Base-by-base conservation (phyloP, 1,139 yeast species). In the Suhomyces bokatorum region DNA sequence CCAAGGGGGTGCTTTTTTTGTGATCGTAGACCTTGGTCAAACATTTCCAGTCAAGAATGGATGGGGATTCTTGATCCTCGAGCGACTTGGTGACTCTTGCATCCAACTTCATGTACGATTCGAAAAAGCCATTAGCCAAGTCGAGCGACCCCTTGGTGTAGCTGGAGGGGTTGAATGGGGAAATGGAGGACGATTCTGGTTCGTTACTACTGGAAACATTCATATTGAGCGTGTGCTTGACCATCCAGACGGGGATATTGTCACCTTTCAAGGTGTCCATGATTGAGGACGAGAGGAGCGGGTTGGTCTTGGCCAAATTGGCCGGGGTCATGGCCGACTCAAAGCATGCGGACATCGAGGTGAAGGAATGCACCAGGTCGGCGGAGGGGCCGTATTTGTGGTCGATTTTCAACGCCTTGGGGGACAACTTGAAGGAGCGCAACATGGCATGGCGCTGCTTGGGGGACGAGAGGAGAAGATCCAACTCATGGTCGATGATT, bases 41-140 rank as follows among this genome's bases (percentile, higher is more conserved):
- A 44, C 73, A 70, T 42, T 59, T 65, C 75, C 77, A 73, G 38
- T 60, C 57, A 17, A 71, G 52, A 49, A 69, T 57, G 0, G 58
- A 48, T 2, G 49, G 50, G 9, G 40, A 46, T 12, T 45, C 33
- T 17, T 35, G 34, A 20, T 33, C 32, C 27, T 35, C 42, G 1
- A 35, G 38, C 16, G 43, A 43, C 4, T 28, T 37, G 13, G 38
- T 32, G 14, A 38, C 43, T 10, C 46, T 40, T 9, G 62, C 64
- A 13, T 60, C 50, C 3, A 70, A 40, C 39, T 61, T 59, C 60
- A 69, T 55, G 40, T 51, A 63, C 1, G 75, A 65, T 32, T 63
- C 64, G 35, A 68, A 62, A 8, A 50, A 47, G 3, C 72, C 72
- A 35, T 51, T 57, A 12, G 55, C 49, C 15, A 63, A 47, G 45